Conservation (phyloP, 495 filamentous ascomycete genomes). For the Neurospora sp. region DNA sequence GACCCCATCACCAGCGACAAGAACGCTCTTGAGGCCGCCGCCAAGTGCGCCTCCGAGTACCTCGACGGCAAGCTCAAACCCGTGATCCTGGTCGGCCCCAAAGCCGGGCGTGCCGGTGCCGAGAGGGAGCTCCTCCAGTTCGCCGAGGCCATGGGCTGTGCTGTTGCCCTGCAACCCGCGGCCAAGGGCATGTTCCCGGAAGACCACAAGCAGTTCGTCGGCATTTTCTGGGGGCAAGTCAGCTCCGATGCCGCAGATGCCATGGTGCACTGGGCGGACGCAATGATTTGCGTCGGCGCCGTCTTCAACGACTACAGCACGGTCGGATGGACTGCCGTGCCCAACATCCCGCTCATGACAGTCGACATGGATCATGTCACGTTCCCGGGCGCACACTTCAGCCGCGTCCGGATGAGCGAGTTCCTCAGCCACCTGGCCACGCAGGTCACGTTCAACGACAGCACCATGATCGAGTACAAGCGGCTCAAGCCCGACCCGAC, state of each 20-base stretch:
- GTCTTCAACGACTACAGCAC: slow-evolving; percentile 19
- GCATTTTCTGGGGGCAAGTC: slow-evolving; percentile 18
- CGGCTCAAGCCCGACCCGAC: slow-evolving; percentile 12
- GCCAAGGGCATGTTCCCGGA: slow-evolving; percentile 20
- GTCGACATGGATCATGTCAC: slow-evolving; percentile 16
- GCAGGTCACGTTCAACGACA: slow-evolving; percentile 6
- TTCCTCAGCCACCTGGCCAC: slow-evolving; percentile 10
- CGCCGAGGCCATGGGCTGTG: slow-evolving; percentile 16
- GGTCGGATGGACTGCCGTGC: slow-evolving; percentile 17
- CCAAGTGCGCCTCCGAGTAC: slow-evolving; percentile 9
- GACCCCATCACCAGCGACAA: slow-evolving; percentile 11
- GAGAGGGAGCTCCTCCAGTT: slow-evolving; percentile 10
- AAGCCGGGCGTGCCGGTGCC: slow-evolving; percentile 11
- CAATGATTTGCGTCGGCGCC: slow-evolving; percentile 13
- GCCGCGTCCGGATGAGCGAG: slow-evolving; percentile 11
- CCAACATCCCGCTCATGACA: slow-evolving; percentile 11
- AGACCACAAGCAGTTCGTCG: slow-evolving; percentile 14
- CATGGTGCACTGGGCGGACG: slow-evolving; percentile 18
- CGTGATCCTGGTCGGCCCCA: slow-evolving; percentile 15
- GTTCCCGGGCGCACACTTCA: slow-evolving; percentile 15
- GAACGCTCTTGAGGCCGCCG: slow-evolving; percentile 12
- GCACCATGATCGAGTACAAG: slow-evolving; percentile 15
- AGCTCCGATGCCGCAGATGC: slow-evolving; percentile 16
- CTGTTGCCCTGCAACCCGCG: slow-evolving; percentile 17
- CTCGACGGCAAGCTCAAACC: slow-evolving; percentile 16